Evolutionary conservation across 225 moss, liverwort and hornwort genomes (phyloP).

Genomic region (Sphagnum tenellum): DNA sequence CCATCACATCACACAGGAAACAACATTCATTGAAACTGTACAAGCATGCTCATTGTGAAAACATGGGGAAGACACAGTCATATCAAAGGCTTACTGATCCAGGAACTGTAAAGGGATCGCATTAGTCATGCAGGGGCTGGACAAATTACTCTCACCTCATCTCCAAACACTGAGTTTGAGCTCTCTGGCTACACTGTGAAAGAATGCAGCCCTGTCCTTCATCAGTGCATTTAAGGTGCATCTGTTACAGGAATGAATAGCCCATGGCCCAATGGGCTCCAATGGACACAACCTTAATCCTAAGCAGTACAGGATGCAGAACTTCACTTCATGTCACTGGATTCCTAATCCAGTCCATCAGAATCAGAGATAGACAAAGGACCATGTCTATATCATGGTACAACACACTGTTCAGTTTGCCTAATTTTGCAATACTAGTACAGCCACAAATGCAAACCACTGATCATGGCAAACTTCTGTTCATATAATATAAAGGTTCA

Average conservation of each 20-base stretch:
- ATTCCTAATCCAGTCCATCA: conserved; percentile 43
- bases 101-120: conserved; percentile 58
- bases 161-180: conserved; percentile 62
- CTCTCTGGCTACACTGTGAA: conserved; percentile 65
- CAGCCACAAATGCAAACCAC: conserved; percentile 28
- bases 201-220: conserved; percentile 90
- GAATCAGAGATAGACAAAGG: conserved; percentile 32
- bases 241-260: conserved; percentile 98
- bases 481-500: conserved; percentile 37
- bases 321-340: conserved; percentile 52
- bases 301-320: conserved; percentile 62
- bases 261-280: conserved; percentile 71
- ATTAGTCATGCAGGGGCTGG: conserved; percentile 38
- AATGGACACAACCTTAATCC: conserved; percentile 69
- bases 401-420: conserved; percentile 34
- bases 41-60: too few relatives aligned
- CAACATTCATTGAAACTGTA: conserved; percentile 23
- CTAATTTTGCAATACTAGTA: conserved; percentile 34
- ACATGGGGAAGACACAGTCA: background rate
- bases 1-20: conserved; percentile 3
- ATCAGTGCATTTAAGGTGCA: conserved; percentile 98
- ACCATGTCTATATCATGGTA: conserved; percentile 28
- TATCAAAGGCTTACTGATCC: conserved; percentile 27
- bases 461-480: conserved; percentile 40
- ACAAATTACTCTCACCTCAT: conserved; percentile 99